Evolutionary conservation across 306 rosid species (phyloP).

Genomic region (Rubus parviflorus): DNA sequence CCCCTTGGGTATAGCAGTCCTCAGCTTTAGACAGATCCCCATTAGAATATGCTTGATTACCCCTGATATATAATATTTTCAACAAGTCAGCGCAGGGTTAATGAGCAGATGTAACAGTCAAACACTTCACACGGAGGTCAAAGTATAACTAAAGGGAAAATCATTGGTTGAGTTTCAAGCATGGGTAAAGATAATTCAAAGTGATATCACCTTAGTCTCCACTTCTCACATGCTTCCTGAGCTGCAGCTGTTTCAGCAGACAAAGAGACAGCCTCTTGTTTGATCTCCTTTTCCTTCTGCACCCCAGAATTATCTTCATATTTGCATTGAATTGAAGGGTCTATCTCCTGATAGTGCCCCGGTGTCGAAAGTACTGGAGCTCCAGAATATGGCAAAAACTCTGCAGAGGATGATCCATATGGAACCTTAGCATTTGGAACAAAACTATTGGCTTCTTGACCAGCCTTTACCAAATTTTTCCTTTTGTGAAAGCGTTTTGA

Average conservation of each 20-base stretch:
- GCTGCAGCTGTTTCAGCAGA: constrained; percentile 49
- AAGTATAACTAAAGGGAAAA: neutral
- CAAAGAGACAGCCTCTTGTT: constrained; percentile 46
- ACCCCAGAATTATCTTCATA: constrained; percentile 34
- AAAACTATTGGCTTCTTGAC: constrained; percentile 51
- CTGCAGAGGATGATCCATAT: constrained; percentile 55
- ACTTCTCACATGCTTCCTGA: constrained; percentile 91
- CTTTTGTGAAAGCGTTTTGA: constrained; percentile 62
- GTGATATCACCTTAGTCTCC: constrained; percentile 76
- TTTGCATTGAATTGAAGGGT: constrained; percentile 40
- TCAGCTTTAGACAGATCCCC: constrained; percentile 85
- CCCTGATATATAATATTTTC: constrained; percentile 57
- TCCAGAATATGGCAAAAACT: constrained; percentile 51
- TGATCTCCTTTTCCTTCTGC: constrained; percentile 42
- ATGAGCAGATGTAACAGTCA: neutral
- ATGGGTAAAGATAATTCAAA: constrained; percentile 18
- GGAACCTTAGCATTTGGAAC: constrained; percentile 54
- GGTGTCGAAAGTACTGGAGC: constrained; percentile 48
- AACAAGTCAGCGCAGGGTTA: constrained; percentile 8
- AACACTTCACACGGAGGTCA: constrained; percentile 2
- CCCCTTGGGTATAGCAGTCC: constrained; percentile 78
- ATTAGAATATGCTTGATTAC: constrained; percentile 82
- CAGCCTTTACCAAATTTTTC: constrained; percentile 56
- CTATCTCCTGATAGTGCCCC: constrained; percentile 47
- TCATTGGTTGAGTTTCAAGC: neutral